Evolutionary conservation across 805 yeast genomes (phyloP), one percentile per base, ranked within the genome.

Genomic region (Helenozyma rhizophorensis): DNA sequence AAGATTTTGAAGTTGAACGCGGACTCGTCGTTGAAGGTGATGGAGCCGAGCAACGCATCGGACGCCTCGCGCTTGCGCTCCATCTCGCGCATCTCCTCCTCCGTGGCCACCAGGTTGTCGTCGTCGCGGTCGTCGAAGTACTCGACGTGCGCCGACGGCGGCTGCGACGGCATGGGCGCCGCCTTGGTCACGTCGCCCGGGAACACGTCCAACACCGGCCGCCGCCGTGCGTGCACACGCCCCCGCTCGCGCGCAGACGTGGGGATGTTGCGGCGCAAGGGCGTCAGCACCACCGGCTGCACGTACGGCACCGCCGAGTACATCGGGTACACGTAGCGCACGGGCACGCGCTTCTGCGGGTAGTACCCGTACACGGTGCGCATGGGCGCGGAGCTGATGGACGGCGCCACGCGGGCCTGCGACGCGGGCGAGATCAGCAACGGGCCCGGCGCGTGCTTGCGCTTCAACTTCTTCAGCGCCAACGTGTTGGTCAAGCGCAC

Each of bases 111-210:
- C 11, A 39, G 36, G 18, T 37, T 35, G 25, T 32, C 42, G 23
- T 37, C 38, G 16, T 37, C 39, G 17, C 32, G 25, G 21, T 31
- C 25, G 21, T 38, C 43, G 25, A 41, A 43, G 6, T 32, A 26
- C 36, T 43, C 46, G 21, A 28, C 50, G 45, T 72, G 76, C 0
- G 78, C 70, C 25, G 72, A 63, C 8, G 72, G 53, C 4, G 79
- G 78, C 45, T 74, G 79, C 11, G 76, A 68, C 16, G 56, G 55
- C 25, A 70, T 45, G 9, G 78, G 79, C 0, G 78, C 78, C 14
- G 57, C 62, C 37, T 65, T 61, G 12, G 68, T 53, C 25, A 58
- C 57, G 37, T 70, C 74, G 2, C 70, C 72, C 33, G 60, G 62
- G 42, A 69, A 74, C 3, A 74, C 74, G 45, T 74, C 79, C 27